Conservation (phyloP, 192 early-diverging fungal species). For the Mortierella alpina region DNA sequence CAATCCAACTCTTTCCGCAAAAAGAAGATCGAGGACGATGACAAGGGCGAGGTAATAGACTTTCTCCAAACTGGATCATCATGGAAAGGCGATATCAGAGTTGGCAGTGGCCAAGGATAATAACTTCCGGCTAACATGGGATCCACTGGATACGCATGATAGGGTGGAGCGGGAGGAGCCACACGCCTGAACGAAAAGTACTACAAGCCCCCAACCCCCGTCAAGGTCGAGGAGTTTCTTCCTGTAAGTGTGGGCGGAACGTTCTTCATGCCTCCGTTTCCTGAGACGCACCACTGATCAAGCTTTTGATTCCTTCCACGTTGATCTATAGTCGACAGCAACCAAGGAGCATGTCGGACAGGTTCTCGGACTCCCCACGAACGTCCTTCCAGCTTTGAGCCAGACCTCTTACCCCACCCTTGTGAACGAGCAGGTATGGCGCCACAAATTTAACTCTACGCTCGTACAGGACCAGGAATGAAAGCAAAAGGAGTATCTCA, state of each 20-base stretch:
- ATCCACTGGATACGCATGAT: background rate
- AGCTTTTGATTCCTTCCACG: background rate
- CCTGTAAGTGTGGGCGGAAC: slow-evolving; percentile 27
- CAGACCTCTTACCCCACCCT: slow-evolving; percentile 45
- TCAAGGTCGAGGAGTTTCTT: slow-evolving; percentile 50
- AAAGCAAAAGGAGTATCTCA: background rate
- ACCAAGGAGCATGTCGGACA: slow-evolving; percentile 48
- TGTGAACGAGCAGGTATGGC: slow-evolving; percentile 39
- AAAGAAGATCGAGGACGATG: slow-evolving; percentile 33
- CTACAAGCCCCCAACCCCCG: slow-evolving; percentile 37
- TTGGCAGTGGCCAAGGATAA: too few species aligned
- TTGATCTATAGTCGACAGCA: slow-evolving; percentile 25
- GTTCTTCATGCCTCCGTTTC: background rate
- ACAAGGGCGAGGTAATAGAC: slow-evolving; percentile 26
- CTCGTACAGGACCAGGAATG: too few species aligned
- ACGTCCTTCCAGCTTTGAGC: slow-evolving; percentile 29
- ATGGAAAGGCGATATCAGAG: background rate
- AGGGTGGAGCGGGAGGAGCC: slow-evolving; percentile 44
- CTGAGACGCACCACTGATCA: background rate
- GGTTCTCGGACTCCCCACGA: slow-evolving; percentile 37
- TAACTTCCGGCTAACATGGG: background rate
- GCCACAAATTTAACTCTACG: too few species aligned
- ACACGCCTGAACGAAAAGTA: slow-evolving; percentile 51
- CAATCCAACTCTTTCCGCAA: slow-evolving; percentile 49
- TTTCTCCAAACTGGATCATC: background rate